Base-by-base conservation (phyloP, 306 rosid genomes). In the Gillenia trifoliata region DNA sequence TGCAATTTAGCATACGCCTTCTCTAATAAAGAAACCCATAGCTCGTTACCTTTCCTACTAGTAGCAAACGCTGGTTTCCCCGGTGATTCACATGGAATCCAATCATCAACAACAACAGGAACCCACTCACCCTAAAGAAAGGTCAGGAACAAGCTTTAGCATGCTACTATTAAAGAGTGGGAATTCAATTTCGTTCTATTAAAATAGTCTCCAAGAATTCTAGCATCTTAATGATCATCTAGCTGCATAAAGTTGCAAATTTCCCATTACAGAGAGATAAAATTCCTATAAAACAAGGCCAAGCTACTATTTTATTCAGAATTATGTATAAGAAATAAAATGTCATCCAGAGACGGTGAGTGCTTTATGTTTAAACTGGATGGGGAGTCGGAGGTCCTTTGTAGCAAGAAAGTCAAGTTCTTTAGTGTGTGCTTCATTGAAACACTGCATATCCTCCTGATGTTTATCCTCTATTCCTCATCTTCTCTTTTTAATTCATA, bases 1-100 rank as follows among this genome's bases (percentile, higher is more conserved):
- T 95, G 99, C 95, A 95, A 81, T 87, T 95, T 95, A 41, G 99
- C 99, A 88, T 95, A 95, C 45, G 99, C 99, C 93, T 95, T 95
- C 92, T 95, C 99, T 90, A 95, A 80, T 83, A 95, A 76, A 33
- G 99, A 92, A 75, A 95, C 99, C 99, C 99, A 95, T 66, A 92
- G 93, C 85, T 95, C 99, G 71, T 90, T 83, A 50, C 87, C 91
- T 85, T 95, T 92, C 82, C 88, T 89, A 74, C 99, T 95, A 15
- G 98, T 92, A 50, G 97, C 99, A 86, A 95, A 95, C 64, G 98
- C 98, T 10, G 99, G 98, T 88, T 88, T 92, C 69, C 99, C 98
- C 65, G 84, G 95, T 30, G 93, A 86, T 74, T 95, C 99, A 79
- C 99, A 95, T 6, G 99, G 99, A 79, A 95, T 85, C 99, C 99